Evolutionary conservation across 2,329 filamentous ascomycete species (phyloP), one percentile per base, ranked within the genome.

Genomic region (Phialemonium atrogriseum): DNA sequence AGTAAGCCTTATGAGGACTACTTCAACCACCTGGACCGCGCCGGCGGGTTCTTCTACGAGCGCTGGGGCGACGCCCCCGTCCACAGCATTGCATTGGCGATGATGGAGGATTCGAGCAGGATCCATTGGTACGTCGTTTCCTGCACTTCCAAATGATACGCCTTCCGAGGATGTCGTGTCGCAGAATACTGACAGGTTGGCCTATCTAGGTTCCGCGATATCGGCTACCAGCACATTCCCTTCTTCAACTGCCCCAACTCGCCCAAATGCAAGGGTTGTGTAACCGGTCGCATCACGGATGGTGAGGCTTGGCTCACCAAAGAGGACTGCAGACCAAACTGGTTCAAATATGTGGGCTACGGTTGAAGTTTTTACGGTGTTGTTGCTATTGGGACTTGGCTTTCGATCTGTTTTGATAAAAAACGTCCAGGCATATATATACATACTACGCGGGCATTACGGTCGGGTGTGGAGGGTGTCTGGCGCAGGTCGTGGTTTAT

Each of bases 201-300:
- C 23, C 5, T 21, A n/a, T 30, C 38, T 34, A 94, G 88, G 88
- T 98, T 98, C 80, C 88, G 89, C 33, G 91, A 98, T 55, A 96
- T 98, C 45, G 91, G 91, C 36, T 98, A 98, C 62, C 87, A 95
- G 50, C 91, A 98, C 48, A 88, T 96, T 33, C 91, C 91, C 27
- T 98, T 94, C 64, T 94, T 94, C 70, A 98, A 98, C 64, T 98
- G 91, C 54, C 91, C 91, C 40, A 96, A 94, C 61, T 94, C 83
- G 32, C 84, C 85, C 30, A 96, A 96, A 59, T 96, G 89, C 56
- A 80, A 73, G 44, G 85, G 84, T 43, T 96, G 89, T 55, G 72
- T 79, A n/a, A 75, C 84, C 1, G 91, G 89, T 30, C 76, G 82
- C 37, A 83, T 95, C 49, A 95, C 86, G 16, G 87, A 93, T 43